Conservation (phyloP, 2,329 filamentous ascomycete species). For the Stachybotrys echinatus region DNA sequence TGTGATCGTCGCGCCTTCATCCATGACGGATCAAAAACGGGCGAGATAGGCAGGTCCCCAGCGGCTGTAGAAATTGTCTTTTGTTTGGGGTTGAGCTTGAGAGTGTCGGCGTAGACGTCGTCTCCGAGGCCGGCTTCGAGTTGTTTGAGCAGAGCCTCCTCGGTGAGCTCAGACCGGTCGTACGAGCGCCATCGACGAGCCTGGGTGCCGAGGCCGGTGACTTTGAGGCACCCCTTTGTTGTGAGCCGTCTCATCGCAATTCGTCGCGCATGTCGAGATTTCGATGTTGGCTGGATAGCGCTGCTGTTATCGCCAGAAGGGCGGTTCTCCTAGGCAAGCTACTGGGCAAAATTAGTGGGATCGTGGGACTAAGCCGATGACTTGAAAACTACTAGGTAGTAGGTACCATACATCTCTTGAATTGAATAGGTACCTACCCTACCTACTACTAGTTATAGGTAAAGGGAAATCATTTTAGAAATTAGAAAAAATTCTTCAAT, state of each 20-base stretch:
- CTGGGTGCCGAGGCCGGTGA: constrained; percentile 4
- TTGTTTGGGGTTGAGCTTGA: constrained; percentile 29
- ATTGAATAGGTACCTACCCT: no score
- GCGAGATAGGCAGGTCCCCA: constrained; percentile 47
- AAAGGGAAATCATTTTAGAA: no score
- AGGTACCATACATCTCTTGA: no score
- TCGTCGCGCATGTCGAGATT: no score
- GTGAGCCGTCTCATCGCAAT: constrained; percentile 21
- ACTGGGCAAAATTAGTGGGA: no score
- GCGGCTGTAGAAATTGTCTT: constrained; percentile 40
- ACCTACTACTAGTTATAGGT: no score
- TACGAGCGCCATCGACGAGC: constrained; percentile 25
- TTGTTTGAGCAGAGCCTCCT: constrained; percentile 21
- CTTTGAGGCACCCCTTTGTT: constrained; percentile 8
- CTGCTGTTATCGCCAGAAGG: not conserved
- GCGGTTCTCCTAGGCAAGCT: no score
- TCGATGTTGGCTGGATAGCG: no score
- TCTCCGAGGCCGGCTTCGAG: constrained; percentile 25
- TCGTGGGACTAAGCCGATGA: no score
- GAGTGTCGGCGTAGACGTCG: constrained; percentile 18
- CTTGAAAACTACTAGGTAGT: no score
- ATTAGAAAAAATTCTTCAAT: no score
- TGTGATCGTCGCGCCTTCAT: constrained; percentile 30
- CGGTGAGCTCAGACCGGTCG: constrained; percentile 20
- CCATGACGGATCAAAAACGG: constrained; percentile 47